Conservation (phyloP, 2,329 filamentous ascomycete species). For the Trichoderma afroharzianum region DNA sequence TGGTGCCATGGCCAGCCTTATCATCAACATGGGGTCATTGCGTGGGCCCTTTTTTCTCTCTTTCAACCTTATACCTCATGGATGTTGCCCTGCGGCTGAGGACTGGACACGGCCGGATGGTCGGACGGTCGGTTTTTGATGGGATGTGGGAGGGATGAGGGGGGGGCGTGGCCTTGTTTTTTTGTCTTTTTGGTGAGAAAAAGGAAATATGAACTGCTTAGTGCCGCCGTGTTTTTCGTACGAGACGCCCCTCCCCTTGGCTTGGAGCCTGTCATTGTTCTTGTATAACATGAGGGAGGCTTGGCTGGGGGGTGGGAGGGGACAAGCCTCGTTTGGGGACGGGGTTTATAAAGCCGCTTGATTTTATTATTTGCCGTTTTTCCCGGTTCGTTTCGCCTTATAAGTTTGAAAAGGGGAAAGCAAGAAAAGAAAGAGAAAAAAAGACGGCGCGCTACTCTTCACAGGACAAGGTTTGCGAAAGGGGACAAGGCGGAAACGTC, state of each 20-base stretch:
- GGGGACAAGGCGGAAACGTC: neutral
- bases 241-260: neutral
- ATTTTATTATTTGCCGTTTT: neutral
- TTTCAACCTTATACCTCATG: neutral
- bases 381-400: neutral
- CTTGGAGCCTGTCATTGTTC: neutral
- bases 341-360: neutral
- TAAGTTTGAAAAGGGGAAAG: neutral
- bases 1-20: slow-evolving; percentile 6
- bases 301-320: neutral
- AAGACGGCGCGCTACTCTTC: neutral
- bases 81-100: slow-evolving; percentile 7
- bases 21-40: neutral
- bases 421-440: neutral
- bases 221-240: neutral
- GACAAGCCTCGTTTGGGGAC: neutral
- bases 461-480: neutral
- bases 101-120: neutral
- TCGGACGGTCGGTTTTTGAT: slow-evolving; percentile 3
- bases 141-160: neutral
- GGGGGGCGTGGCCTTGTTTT: neutral
- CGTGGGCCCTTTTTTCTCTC: neutral
- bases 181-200: neutral
- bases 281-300: neutral
- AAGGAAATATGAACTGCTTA: neutral